Evolutionary conservation across 345 rosid species (phyloP).

Genomic region (Trapa incisa): DNA sequence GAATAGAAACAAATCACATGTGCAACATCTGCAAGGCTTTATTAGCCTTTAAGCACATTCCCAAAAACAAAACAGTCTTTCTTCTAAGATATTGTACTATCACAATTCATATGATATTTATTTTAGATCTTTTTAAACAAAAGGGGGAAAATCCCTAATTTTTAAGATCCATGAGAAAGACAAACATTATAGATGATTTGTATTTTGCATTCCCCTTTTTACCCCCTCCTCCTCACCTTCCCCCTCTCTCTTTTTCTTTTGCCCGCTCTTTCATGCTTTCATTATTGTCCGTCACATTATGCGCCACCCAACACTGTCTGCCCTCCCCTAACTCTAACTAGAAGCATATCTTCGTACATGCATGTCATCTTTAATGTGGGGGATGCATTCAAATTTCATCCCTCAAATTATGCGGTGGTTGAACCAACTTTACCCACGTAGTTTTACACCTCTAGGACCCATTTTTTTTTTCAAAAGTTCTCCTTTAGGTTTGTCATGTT

Average conservation of each 20-base stretch:
- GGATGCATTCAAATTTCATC: too few relatives aligned
- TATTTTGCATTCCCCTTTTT: not conserved
- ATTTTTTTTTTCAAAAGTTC: too few relatives aligned
- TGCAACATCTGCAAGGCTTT: not conserved
- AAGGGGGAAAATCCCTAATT: not conserved
- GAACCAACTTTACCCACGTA: too few relatives aligned
- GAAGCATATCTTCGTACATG: not conserved
- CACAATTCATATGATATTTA: not conserved
- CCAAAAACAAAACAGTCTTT: too few relatives aligned
- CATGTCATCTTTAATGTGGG: not conserved
- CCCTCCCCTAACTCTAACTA: not conserved
- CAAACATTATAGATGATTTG: not conserved
- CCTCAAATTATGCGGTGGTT: too few relatives aligned
- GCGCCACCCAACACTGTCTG: not conserved
- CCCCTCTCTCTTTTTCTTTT: not conserved
- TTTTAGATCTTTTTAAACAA: not conserved
- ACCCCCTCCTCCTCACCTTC: not conserved
- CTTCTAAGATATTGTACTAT: too few relatives aligned
- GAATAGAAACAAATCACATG: not conserved
- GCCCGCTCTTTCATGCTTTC: not conserved
- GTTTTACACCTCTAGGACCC: too few relatives aligned
- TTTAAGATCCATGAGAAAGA: not conserved
- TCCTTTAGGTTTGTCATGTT: too few relatives aligned
- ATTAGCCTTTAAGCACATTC: too few relatives aligned
- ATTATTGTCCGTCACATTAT: not conserved